Evolutionary conservation across 768 basidiomycete species (phyloP), one percentile per base, ranked within the genome.

Genomic region (Suillus tomentosus): DNA sequence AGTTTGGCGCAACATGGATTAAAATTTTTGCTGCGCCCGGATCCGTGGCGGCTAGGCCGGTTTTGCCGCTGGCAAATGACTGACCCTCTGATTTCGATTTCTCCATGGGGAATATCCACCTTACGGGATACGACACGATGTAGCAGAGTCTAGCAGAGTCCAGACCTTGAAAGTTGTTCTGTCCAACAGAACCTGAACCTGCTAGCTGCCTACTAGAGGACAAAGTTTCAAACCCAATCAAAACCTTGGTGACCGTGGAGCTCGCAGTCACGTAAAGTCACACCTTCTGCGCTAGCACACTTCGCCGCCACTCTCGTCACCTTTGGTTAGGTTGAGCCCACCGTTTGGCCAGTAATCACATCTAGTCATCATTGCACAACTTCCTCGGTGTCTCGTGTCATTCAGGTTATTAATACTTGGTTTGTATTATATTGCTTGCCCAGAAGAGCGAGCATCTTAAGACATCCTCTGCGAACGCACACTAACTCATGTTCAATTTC

Each of bases 211-310:
- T 36, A 11, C 9, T 19, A 34, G 51, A 19, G 9, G 31, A 34
- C 53, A 34, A 54, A 34, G 53, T 54, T 34, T 54, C 53, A 54
- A 54, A 34, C 31, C 2, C 19, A 54, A 54, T 53, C 50, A 27
- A 51, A 11, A n/a, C 45, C 11, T 5, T 8, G 9, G 36, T 31
- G 31, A 31, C 31, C 5, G 31, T 37, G 36, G 36, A 37, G 19
- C 31, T 54, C 19, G 31, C 31, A 19, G 31, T 54, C 31, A 37
- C 53, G 53, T 54, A 54, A 54, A 54, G 50, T 34, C 53, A 53
- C 51, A 27, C 19, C 43, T 45, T 45, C 31, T 31, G 31, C 31
- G 27, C 27, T 34, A 6, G 34, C 53, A 24, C 39, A 27, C 37
- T 58, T 58, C 31, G 31, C 5, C 31, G 31, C 31, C 5, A 31